Evolutionary conservation across 1,139 yeast genomes (phyloP).

Genomic region (Maudiozyma humilis): DNA sequence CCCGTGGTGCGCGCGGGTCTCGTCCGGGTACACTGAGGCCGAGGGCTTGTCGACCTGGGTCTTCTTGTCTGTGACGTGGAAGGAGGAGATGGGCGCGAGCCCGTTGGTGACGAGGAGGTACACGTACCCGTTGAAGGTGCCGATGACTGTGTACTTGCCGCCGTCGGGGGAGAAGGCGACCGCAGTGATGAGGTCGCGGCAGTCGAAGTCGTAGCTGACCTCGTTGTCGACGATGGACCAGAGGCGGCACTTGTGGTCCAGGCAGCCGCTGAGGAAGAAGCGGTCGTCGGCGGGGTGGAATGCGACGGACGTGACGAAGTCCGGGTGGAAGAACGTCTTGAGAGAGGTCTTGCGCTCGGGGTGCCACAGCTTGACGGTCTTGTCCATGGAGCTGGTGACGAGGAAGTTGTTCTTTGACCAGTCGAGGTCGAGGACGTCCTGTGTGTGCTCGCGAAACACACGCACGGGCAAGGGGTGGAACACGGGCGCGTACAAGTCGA

Average conservation of each 20-base stretch:
- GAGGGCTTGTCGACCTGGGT: conserved; percentile 14
- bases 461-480: conserved; percentile 62
- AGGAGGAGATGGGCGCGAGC: conserved; percentile 44
- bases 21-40: conserved; percentile 1
- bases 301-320: conserved; percentile 72
- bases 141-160: conserved; percentile 59
- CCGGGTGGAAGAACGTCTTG: conserved; percentile 62
- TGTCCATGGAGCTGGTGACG: conserved; percentile 77
- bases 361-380: conserved; percentile 81
- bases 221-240: conserved; percentile 82
- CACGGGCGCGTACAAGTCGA: conserved; percentile 55
- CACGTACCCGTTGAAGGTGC: conserved; percentile 74
- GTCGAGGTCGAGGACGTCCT: conserved; percentile 62
- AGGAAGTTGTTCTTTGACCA: conserved; percentile 88
- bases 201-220: conserved; percentile 29
- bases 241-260: conserved; percentile 65
- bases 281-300: conserved; percentile 88
- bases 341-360: conserved; percentile 59
- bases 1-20: conserved; percentile 25
- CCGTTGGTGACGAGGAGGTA: conserved; percentile 59
- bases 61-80: conserved; percentile 42
- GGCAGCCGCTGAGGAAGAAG: conserved; percentile 75
- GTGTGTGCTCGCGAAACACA: conserved; percentile 58
- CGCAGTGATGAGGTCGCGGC: conserved; percentile 29
- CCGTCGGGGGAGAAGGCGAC: conserved; percentile 29